Base-by-base conservation (phyloP, 352 stramenopile genomes). In the Pythium phragmitis region DNA sequence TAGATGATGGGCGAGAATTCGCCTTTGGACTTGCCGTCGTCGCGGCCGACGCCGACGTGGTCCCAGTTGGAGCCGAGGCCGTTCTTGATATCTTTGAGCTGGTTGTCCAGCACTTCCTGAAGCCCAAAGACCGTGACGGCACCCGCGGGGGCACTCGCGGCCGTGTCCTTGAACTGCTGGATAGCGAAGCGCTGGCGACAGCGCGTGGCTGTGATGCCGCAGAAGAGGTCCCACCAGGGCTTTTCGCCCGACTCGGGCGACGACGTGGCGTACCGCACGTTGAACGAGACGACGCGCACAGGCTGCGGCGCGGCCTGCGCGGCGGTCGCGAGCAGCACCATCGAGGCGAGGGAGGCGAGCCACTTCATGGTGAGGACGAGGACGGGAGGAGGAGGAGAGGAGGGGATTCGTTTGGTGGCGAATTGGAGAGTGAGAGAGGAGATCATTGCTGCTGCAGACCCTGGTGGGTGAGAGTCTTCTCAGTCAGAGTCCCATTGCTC, bases 31-130 rank as follows among this genome's bases (percentile, higher is more conserved):
- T 26, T 41, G 47, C 58, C 58, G 49, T 65, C 58, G 49, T 65
- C 58, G 33, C 58, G 58, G 33, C 47, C 58, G 12, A 65, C 58
- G 33, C 58, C 58, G 12, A 65, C 39, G 58, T 65, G 58, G 23
- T 14, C 21, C 58, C 58, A 65, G 9, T 28, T 17, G 11, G 48
- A 52, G 23, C 58, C 58, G 2, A 65, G 48, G 11, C 58, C 58
- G 48, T 65, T 59, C 49, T 65, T 65, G 48, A 65, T 65, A 28
- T 65, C 58, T 19, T 23, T 58, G 48, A 65, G 58, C 39, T 65
- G 58, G 48, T 65, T 65, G 36, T 65, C 23, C 23, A 65, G 58
- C 39, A 58, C 58, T 37, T 65, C 58, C 14, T 65, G 58, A 39
- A 65, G 58, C 39, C 58, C 58, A 36, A 65, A 52, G 48, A 65